phyloP scores from a whole-genome alignment of 371 early-diverging fungal species.

The Mortierella sp. region DNA sequence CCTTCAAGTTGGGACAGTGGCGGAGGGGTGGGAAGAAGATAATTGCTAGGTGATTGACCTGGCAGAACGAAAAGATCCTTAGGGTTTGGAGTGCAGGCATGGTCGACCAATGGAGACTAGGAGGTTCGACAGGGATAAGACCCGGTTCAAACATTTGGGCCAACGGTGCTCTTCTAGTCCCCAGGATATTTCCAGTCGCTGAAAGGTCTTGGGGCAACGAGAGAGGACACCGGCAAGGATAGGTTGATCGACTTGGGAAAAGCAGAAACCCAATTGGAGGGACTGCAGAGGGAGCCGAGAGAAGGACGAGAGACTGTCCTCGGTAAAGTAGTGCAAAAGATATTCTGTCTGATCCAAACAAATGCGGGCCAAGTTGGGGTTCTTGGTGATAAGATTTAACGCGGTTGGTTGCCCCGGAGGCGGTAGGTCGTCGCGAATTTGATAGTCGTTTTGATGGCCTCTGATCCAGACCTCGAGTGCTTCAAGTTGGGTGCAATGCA shows the following conservation, averaged over 20 bases:
- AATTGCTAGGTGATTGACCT: neutral
- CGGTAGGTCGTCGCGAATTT: neutral
- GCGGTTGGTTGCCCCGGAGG: neutral
- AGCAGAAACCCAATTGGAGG: neutral
- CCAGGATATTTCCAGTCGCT: neutral
- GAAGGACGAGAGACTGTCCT: neutral
- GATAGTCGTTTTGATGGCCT: neutral
- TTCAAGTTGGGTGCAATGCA: neutral
- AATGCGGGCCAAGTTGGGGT: neutral
- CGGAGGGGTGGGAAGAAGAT: neutral
- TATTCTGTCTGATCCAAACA: neutral
- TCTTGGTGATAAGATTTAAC: neutral
- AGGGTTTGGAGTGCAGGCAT: neutral
- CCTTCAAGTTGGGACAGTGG: neutral
- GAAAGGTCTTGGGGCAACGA: neutral
- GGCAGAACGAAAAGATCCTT: neutral
- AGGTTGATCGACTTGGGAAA: neutral
- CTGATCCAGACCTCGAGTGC: neutral
- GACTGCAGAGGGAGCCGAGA: neutral
- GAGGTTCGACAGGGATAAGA: too few relatives aligned
- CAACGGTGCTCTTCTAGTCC: too few relatives aligned
- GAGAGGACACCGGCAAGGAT: neutral
- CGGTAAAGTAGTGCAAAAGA: neutral
- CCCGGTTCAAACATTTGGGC: too few relatives aligned
- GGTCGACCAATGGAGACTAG: neutral